Evolutionary conservation across 1,284 basidiomycete species (phyloP).

Genomic region (Microbotryum intermedium): DNA sequence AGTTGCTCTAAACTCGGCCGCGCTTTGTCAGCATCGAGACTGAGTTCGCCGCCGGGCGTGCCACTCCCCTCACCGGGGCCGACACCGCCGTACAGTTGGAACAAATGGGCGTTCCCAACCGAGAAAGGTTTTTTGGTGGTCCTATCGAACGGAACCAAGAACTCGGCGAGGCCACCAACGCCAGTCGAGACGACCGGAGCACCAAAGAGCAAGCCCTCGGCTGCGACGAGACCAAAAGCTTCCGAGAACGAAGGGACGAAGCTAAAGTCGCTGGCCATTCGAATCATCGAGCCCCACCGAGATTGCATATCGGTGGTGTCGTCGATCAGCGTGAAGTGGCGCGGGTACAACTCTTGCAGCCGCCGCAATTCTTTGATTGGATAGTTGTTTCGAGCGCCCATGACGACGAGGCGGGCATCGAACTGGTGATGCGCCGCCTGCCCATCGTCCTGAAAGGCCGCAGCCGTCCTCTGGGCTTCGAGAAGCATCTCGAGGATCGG

Average conservation of each 20-base stretch:
- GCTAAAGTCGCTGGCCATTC: constrained; percentile 20
- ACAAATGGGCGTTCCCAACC: constrained; percentile 9
- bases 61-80: constrained; percentile 1
- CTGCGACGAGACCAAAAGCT: constrained; percentile 24
- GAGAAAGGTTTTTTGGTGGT: not conserved
- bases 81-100: constrained; percentile 6
- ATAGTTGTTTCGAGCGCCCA: constrained; percentile 24
- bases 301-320: constrained; percentile 8
- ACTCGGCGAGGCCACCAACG: constrained; percentile 20
- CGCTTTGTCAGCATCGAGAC: constrained; percentile 6
- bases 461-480: not conserved
- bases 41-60: not conserved
- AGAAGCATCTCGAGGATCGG: constrained; percentile 9
- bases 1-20: constrained; percentile 5
- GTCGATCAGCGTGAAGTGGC: constrained; percentile 15
- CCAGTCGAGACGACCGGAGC: constrained; percentile 13
- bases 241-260: constrained; percentile 20
- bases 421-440: not conserved
- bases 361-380: constrained; percentile 2
- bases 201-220: constrained; percentile 22
- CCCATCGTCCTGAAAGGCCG: too few relatives aligned
- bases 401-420: constrained; percentile 12
- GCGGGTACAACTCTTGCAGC: constrained; percentile 5
- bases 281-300: constrained; percentile 5
- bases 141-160: constrained; percentile 1